phyloP scores from a whole-genome alignment of 1,139 yeast species.

The Kodamaea anthophila region DNA sequence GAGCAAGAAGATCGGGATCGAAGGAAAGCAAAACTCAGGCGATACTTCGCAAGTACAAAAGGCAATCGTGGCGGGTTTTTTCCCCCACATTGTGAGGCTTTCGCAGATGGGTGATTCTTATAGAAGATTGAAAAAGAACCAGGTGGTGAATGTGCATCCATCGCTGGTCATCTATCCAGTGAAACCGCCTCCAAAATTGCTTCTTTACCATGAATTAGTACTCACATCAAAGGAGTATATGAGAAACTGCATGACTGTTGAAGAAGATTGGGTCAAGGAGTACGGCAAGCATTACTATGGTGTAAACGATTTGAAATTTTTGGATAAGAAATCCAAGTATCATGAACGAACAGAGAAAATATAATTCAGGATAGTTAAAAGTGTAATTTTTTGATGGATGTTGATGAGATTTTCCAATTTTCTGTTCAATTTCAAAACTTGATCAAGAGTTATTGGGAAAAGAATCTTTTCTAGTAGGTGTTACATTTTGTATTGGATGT shows the following conservation, averaged over 20 bases:
- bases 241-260: constrained; percentile 75
- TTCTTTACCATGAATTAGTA: constrained; percentile 80
- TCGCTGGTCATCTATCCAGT: constrained; percentile 57
- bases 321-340: no score
- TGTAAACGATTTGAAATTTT: constrained; percentile 12
- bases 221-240: constrained; percentile 84
- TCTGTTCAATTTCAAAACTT: no score
- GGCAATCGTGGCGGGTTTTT: constrained; percentile 75
- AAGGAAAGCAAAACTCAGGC: constrained; percentile 13
- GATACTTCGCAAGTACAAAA: constrained; percentile 45
- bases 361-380: no score
- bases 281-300: constrained; percentile 55
- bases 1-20: constrained; percentile 55
- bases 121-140: constrained; percentile 53
- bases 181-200: constrained; percentile 64
- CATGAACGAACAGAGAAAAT: no score
- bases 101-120: constrained; percentile 70
- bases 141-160: constrained; percentile 76
- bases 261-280: constrained; percentile 59
- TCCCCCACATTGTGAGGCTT: constrained; percentile 69
- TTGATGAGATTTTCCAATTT: no score
- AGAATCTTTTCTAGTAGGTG: no score
- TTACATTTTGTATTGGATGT: no score
- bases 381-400: no score
- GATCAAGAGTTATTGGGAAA: no score